phyloP scores from a whole-genome alignment of 768 basidiomycete genomes.

The Lactarius evosmus region DNA sequence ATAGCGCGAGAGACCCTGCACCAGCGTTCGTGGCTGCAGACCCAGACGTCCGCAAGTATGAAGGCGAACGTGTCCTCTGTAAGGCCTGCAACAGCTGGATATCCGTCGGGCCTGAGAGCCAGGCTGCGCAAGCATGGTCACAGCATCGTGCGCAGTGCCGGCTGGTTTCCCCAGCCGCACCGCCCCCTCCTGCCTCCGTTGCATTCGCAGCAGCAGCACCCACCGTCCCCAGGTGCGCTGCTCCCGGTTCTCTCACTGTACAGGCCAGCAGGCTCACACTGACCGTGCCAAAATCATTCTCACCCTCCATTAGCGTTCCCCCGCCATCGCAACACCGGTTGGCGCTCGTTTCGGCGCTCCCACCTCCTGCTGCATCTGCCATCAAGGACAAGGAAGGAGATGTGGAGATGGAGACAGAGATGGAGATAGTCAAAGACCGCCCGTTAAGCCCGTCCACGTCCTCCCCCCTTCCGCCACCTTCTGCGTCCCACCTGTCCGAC shows the following conservation, averaged over 20 bases:
- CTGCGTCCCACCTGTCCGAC: constrained; percentile 1
- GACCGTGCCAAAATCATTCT: background rate
- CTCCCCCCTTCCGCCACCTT: constrained; percentile 5
- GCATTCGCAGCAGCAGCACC: background rate
- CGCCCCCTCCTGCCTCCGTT: constrained; percentile 8
- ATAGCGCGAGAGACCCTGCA: constrained; percentile 58
- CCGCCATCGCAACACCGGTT: constrained; percentile 37
- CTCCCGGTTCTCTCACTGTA: background rate
- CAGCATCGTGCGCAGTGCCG: constrained; percentile 58
- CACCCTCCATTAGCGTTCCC: constrained; percentile 30
- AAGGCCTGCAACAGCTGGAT: constrained; percentile 68
- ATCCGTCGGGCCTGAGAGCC: constrained; percentile 56
- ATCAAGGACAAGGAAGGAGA: constrained; percentile 17
- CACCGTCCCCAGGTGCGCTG: constrained; percentile 15
- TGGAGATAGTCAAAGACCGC: constrained; percentile 8
- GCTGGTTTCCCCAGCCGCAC: constrained; percentile 32
- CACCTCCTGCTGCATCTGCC: constrained; percentile 20
- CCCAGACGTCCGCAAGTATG: constrained; percentile 70
- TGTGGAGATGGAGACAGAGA: background rate
- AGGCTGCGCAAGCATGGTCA: constrained; percentile 66
- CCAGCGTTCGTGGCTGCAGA: constrained; percentile 53
- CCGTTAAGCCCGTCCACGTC: constrained; percentile 6
- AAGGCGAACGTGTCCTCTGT: constrained; percentile 68
- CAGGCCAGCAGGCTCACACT: background rate
- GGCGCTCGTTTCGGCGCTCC: constrained; percentile 34